Base-by-base conservation (phyloP, 1,284 basidiomycete genomes). In the Ceratobasidium sp. region DNA sequence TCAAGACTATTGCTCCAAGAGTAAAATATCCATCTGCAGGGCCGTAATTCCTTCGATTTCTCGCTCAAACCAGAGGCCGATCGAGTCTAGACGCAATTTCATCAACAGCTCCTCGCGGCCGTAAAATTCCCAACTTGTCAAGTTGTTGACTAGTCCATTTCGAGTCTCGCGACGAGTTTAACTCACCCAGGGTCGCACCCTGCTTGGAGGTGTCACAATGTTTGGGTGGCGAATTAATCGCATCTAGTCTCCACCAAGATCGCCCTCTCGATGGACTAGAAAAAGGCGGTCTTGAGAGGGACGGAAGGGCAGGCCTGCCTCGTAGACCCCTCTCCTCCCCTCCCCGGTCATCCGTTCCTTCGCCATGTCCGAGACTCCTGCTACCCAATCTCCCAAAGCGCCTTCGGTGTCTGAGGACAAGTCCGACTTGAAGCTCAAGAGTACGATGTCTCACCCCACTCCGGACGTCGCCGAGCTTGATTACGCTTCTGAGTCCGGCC, bases 381-480 rank as follows among this genome's bases (percentile, higher is more conserved):
- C 58, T 26, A 26, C 58, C 6, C 58, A 20, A 12, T 26, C 23
- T 4, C 49, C 28, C 53, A n/a, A n/a, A n/a, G n/a, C n/a, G n/a
- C n/a, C n/a, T n/a, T n/a, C n/a, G n/a, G n/a, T n/a, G n/a, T n/a
- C n/a, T n/a, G 58, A 73, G 4, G 70, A 73, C 3, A 73, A 73
- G 60, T 40, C 26, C 26, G 71, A 53, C 60, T 26, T 73, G n/a
- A 71, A 71, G 12, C 40, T 49, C 53, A 39, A 58, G 60, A 40
- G 12, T 13, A 44, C 56, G 44, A 39, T 40, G n/a, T 33, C 39
- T 18, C 28, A 44, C 42, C 56, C 42, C 39, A 26, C 6, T 15
- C 60, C 71, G 7, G 71, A 73, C 53, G 71, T 73, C 44, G 40
- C 71, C 28, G 56, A 23, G 18, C 71, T 73, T 33, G 70, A 61